These are phyloP conservation scores for Myxozyma kluyveri DNA, from an alignment of 805 yeast species.

Conservation along the genomic window DNA sequence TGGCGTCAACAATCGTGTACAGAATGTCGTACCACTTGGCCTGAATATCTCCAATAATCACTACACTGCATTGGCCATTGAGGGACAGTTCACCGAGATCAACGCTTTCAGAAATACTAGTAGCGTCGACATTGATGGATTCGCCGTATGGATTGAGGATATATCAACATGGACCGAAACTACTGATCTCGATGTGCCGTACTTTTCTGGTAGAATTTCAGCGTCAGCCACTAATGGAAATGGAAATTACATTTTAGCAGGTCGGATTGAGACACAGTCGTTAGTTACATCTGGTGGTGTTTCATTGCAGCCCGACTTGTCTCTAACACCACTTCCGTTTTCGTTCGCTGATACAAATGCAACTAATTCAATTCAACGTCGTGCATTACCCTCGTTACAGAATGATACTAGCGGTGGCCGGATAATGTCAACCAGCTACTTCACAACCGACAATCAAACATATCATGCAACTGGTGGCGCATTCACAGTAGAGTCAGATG, in stretches of 20 bases:
- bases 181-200: slow-evolving; percentile 14
- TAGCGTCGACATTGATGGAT: slow-evolving; percentile 17
- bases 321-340: slow-evolving; percentile 11
- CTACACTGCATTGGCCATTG: slow-evolving; percentile 32
- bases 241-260: slow-evolving; percentile 16
- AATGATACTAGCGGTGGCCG: neutral
- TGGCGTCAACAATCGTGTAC: slow-evolving; percentile 32
- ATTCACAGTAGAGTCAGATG: slow-evolving; percentile 38
- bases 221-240: slow-evolving; percentile 9
- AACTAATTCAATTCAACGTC: neutral
- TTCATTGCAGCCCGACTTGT: neutral
- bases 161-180: slow-evolving; percentile 16
- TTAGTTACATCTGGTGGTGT: slow-evolving; percentile 19
- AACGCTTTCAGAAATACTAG: slow-evolving; percentile 1
- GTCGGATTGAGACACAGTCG: slow-evolving; percentile 12
- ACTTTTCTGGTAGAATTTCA: slow-evolving; percentile 14
- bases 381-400: neutral
- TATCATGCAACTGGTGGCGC: slow-evolving; percentile 58
- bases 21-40: slow-evolving; percentile 3
- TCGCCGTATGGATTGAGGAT: slow-evolving; percentile 30
- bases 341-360: neutral
- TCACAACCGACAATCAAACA: slow-evolving; percentile 46
- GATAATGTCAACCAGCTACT: slow-evolving; percentile 41
- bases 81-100: slow-evolving; percentile 31
- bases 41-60: slow-evolving; percentile 10